Base-by-base conservation (phyloP, 202 grass and related monocot genomes). In the Setaria italica region DNA sequence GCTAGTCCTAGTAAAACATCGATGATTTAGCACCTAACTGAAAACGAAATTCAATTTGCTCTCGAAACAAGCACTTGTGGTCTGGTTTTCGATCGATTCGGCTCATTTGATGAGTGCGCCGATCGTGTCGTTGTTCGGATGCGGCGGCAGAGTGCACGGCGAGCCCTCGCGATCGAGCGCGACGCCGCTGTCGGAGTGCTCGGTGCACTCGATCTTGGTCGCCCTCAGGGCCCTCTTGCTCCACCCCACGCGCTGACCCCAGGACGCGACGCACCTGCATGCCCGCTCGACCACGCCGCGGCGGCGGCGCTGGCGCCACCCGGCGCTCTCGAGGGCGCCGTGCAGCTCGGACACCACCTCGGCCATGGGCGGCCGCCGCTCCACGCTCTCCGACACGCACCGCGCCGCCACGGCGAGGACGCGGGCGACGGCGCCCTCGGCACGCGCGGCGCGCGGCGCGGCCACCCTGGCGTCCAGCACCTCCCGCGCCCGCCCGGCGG, bases 171-270 rank as follows among this genome's bases (percentile, higher is more conserved):
- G 59, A 12, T 62, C 59, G 59, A 62, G 21, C 59, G 59, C 59
- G 59, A 15, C 65, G 43, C 58, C n/a, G 70, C 30, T 48, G 9
- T 64, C 46, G 35, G 85, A 88, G 72, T 90, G 80, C 85, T 90
- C 93, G 21, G 86, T 89, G 90, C 93, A 95, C 86, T 90, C 90
- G 79, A 95, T 70, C 76, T 90, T 95, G 62, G 88, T 92, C 84
- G 90, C 83, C 53, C 71, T 84, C 34, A 77, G 39, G 39, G 39
- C 65, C 85, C 55, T 77, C 80, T 46, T 90, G 74, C 62, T 94
- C 81, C 78, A 58, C 73, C 71, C 87, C 42, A 75, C 82, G 81
- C 74, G 84, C 65, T 60, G 57, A 16, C 87, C 88, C 88, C 90
- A 92, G 57, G 85, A 80, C 56, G 49, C 78, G 68, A 92, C 88